Percentiles rank a stretch among this genome's conserved stretches.
Conservation (phyloP, 2,329 filamentous ascomycete genomes). For the Drechslerella coelobrocha region DNA sequence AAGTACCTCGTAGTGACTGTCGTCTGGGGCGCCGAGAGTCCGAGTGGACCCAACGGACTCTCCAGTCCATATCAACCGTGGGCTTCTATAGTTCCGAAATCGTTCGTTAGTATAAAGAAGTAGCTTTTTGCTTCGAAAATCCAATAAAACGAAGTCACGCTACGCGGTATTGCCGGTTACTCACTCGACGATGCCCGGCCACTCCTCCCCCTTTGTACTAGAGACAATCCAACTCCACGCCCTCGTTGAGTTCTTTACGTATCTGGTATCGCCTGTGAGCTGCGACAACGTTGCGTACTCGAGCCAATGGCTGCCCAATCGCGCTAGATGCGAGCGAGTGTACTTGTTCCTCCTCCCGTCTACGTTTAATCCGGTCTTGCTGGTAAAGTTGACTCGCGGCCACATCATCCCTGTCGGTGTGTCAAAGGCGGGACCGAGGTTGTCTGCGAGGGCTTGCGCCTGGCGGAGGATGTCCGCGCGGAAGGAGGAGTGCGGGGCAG, state of each 20-base stretch:
- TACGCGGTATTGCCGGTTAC: conserved; percentile 1
- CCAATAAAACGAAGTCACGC: neutral
- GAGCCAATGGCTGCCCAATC: conserved; percentile 60
- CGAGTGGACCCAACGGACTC: conserved; percentile 58
- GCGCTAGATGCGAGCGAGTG: conserved; percentile 59
- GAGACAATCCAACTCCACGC: conserved; percentile 61
- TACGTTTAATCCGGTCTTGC: conserved; percentile 13
- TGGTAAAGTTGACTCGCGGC: conserved; percentile 54
- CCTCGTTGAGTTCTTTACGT: conserved; percentile 59
- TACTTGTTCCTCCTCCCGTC: conserved; percentile 51
- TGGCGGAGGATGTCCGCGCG: conserved; percentile 68
- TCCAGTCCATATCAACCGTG: conserved; percentile 60
- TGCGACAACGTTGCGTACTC: conserved; percentile 60
- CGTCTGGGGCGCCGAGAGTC: conserved; percentile 61
- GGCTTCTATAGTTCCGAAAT: conserved; percentile 55
- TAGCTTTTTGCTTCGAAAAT: neutral
- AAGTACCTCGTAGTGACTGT: conserved; percentile 56
- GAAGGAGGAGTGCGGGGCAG: conserved; percentile 57
- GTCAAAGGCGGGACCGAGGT: conserved; percentile 78
- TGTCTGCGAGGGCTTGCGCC: conserved; percentile 72
- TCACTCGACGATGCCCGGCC: conserved; percentile 59
- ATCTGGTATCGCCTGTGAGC: conserved; percentile 59
- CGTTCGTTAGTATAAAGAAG: no score
- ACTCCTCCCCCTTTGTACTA: conserved; percentile 56
- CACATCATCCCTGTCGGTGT: conserved; percentile 72